Conservation (phyloP, 2,329 filamentous ascomycete genomes). For the Colletotrichum brevisporum region DNA sequence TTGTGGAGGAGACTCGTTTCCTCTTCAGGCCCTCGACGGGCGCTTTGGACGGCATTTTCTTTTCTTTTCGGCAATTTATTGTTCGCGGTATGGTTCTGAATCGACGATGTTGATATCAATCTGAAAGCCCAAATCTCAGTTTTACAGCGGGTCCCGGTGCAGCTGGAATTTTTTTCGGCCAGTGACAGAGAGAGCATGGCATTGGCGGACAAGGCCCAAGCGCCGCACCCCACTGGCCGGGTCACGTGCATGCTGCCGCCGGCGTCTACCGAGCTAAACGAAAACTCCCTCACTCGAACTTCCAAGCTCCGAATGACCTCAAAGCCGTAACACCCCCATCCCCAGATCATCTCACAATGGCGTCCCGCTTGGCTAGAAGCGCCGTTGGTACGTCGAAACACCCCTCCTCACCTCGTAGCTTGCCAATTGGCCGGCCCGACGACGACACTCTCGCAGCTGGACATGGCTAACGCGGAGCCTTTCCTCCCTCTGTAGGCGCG, state of each 20-base stretch:
- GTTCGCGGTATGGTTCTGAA: not conserved
- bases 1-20: constrained; percentile 59
- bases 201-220: constrained; percentile 6
- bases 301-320: constrained; percentile 61
- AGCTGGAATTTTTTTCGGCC: constrained; percentile 33
- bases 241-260: too few species aligned
- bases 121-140: constrained; percentile 20
- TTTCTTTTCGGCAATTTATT: not conserved
- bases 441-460: constrained; percentile 24
- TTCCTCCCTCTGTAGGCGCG: constrained; percentile 74
- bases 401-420: constrained; percentile 42
- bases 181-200: constrained; percentile 3
- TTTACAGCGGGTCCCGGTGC: constrained; percentile 33
- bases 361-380: constrained; percentile 96
- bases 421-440: constrained; percentile 53
- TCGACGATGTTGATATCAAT: constrained; percentile 24
- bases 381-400: constrained; percentile 82
- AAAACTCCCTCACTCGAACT: constrained; percentile 61
- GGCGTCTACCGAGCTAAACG: constrained; percentile 35
- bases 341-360: constrained; percentile 83
- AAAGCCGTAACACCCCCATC: constrained; percentile 64
- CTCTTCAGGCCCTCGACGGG: constrained; percentile 61
- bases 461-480: constrained; percentile 44
- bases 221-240: constrained; percentile 43
- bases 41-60: constrained; percentile 49